Evolutionary conservation across 257 asterid species (phyloP), one percentile per base, ranked within the genome.

Genomic region (Solanum raphanifolium): DNA sequence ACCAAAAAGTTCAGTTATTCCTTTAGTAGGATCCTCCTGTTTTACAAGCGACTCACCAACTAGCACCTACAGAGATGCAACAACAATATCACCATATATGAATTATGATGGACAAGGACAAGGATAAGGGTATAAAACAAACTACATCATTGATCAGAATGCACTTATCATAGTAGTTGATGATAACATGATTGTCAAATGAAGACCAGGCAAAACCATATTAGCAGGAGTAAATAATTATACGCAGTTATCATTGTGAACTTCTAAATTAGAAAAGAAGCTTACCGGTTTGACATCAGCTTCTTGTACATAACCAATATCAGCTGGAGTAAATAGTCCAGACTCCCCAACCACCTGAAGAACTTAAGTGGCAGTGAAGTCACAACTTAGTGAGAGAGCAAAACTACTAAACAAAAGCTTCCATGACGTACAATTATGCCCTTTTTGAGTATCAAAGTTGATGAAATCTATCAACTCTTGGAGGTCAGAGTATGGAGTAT

Each of bases 331-430:
- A 65, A 95, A 95, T 84, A 96, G 98, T 86, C 98, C 99, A 60
- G 98, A 95, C 88, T 95, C 99, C 86, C 99, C 99, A 81, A 96
- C 99, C 71, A 96, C 96, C 98, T 95, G 90, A 55, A 62, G 55
- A 81, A 43, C 35, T 78, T 39, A 82, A 58, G 62, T 12, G 15
- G 39, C 36, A 52, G 39, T 43, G 35, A 68, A 52, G 31, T n/a
- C 60, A 20, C 46, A 46, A 85, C 34, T 46, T 43, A 32, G 60
- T 36, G 46, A 41, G 25, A 76, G 20, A 36, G 13, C 48, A 74
- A 55, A 88, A 86, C 29, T 20, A 74, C 23, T 62, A 52, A 83
- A 23, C 31, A 25, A 79, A 15, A 79, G 84, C 65, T 41, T 79
- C 27, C 27, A 29, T 48, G 48, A 68, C 95, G 91, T 69, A 96